A percentile compares a stretch with the other conserved stretches of the same genome.
Evolutionary conservation across 1,139 yeast species (phyloP).

Genomic region (Geotrichum macrosporum): DNA sequence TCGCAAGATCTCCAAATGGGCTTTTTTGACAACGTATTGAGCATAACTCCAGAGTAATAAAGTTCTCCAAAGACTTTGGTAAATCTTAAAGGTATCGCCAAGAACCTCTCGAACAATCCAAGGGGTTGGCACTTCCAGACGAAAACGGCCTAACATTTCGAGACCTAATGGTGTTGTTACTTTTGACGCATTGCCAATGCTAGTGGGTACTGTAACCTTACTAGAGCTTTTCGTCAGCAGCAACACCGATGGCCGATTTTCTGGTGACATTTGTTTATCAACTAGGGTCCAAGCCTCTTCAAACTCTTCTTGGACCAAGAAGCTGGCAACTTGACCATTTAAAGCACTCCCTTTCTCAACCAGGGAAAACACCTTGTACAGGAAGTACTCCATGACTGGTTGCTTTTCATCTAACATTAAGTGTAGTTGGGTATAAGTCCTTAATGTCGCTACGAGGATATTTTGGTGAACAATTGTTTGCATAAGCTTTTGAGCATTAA

Average conservation of each 20-base stretch:
- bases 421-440: slow-evolving; percentile 1
- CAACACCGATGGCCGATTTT: background rate
- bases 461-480: background rate
- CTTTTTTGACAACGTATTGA: background rate
- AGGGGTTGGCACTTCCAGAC: slow-evolving; percentile 3
- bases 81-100: slow-evolving; percentile 1
- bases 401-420: slow-evolving; percentile 4
- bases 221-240: background rate
- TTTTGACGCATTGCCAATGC: too few relatives aligned
- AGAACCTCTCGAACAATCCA: slow-evolving; percentile 10
- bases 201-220: background rate
- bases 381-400: slow-evolving; percentile 5
- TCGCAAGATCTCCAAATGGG: background rate
- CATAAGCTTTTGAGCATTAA: slow-evolving; percentile 1
- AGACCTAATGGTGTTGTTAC: background rate
- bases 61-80: slow-evolving; percentile 1
- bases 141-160: background rate
- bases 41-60: slow-evolving; percentile 6
- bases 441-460: background rate
- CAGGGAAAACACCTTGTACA: background rate
- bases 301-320: slow-evolving; percentile 9
- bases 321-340: background rate
- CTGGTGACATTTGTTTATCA: background rate
- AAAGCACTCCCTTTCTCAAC: background rate
- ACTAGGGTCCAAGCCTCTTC: background rate